phyloP scores from a whole-genome alignment of 169 alveolate genomes.

The Plasmodium adleri region DNA sequence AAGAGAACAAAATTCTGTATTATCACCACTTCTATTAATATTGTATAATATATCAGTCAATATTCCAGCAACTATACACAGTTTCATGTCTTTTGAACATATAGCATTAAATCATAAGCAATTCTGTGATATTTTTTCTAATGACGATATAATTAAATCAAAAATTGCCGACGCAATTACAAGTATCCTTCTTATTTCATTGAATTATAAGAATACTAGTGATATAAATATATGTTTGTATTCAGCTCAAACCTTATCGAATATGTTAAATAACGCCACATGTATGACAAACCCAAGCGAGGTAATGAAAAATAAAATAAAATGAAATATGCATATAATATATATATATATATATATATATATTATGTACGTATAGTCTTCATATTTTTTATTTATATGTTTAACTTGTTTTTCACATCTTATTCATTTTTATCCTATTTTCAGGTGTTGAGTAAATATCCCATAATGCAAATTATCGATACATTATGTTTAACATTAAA shows the following conservation, averaged over 20 bases:
- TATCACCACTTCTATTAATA: constrained; percentile 56
- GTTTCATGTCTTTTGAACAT: constrained; percentile 45
- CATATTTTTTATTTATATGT: not conserved
- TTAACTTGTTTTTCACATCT: too few relatives aligned
- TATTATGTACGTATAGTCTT: not conserved
- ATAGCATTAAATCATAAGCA: constrained; percentile 66
- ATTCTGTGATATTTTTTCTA: constrained; percentile 51
- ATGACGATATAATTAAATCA: constrained; percentile 52
- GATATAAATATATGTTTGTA: constrained; percentile 67
- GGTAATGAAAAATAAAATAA: not conserved
- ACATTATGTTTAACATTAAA: constrained; percentile 39
- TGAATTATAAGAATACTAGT: constrained; percentile 50
- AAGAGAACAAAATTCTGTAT: constrained; percentile 70
- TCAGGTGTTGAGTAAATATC: constrained; percentile 65
- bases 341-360: too few relatives aligned
- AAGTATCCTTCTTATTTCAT: constrained; percentile 52
- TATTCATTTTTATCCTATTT: not conserved
- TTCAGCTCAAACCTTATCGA: constrained; percentile 41
- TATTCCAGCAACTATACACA: constrained; percentile 49
- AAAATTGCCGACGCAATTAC: constrained; percentile 65
- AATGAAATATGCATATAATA: too few relatives aligned
- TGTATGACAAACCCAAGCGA: constrained; percentile 44
- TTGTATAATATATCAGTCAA: constrained; percentile 53
- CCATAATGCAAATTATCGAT: constrained; percentile 65
- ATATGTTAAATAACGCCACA: constrained; percentile 59